Conservation (phyloP, 2,329 filamentous ascomycete genomes). For the Colletotrichum kahawae region DNA sequence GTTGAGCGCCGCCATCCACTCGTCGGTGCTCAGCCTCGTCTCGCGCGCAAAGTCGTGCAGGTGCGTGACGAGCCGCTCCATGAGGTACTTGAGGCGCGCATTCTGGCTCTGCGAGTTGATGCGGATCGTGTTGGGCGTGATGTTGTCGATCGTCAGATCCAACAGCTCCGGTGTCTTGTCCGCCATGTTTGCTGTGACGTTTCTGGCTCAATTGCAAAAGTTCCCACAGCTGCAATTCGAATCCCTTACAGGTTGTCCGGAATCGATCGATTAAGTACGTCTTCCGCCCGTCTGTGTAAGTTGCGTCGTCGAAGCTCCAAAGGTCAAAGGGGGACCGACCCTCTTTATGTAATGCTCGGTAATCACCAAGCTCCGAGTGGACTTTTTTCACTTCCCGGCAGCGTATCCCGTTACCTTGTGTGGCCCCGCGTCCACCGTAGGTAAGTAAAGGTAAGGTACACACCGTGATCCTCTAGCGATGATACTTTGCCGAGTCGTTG, state of each 20-base stretch:
- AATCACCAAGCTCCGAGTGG: slow-evolving; percentile 14
- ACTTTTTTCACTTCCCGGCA: not conserved
- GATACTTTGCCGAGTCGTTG: not conserved
- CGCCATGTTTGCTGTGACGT: not conserved
- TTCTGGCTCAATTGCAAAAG: not conserved
- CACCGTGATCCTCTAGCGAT: not conserved
- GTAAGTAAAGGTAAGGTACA: too few species aligned
- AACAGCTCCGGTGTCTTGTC: slow-evolving; percentile 54
- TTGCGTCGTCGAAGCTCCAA: not conserved
- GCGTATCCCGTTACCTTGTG: not conserved
- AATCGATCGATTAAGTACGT: not conserved
- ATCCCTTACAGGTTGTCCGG: too few species aligned
- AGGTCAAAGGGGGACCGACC: not conserved
- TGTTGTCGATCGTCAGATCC: slow-evolving; percentile 75
- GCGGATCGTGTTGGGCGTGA: slow-evolving; percentile 71
- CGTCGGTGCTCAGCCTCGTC: slow-evolving; percentile 71
- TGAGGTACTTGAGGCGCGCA: slow-evolving; percentile 67
- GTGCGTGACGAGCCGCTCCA: slow-evolving; percentile 73
- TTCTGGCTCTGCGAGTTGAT: slow-evolving; percentile 73
- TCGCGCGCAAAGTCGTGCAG: slow-evolving; percentile 80
- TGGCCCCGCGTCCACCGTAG: not conserved
- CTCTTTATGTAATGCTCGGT: slow-evolving; percentile 23
- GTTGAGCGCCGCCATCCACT: slow-evolving; percentile 74
- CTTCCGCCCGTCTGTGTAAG: not conserved
- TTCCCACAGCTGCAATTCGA: not conserved